Evolutionary conservation across 1,284 basidiomycete species (phyloP), one percentile per base, ranked within the genome.

Genomic region (Apiotrichum domesticum): DNA sequence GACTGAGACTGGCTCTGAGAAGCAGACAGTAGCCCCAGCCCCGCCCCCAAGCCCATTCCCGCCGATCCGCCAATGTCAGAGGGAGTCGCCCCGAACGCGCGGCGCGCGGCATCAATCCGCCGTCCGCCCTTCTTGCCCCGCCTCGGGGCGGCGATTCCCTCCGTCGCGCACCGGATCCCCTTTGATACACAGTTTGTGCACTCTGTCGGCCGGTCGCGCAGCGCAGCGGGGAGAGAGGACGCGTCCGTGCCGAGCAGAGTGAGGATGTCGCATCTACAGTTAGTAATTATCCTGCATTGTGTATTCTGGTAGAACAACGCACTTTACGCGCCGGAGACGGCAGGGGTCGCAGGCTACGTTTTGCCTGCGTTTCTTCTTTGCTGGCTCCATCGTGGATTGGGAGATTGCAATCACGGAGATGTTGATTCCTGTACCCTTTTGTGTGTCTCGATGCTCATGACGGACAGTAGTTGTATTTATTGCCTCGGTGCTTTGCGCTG

Each of bases 71-170:
- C 21, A 21, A 21, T 21, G 21, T 21, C 21, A 21, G 21, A 21
- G 21, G 21, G 21, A 21, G 21, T 21, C 21, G 21, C 21, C 21
- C 21, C 21, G 21, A 62, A 73, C 52, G 52, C 62, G 55, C 61
- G 62, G 55, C 60, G 63, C 2, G 71, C 71, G 49, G 68, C 65
- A 29, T 71, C 69, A 15, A 73, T 73, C 52, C 71, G 62, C 51
- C 59, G 63, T 3, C 71, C 70, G n/a, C 70, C 70, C 55, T 73
- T 73, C 46, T 72, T 73, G 13, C 69, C 67, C 54, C 62, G 67
- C 6, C 57, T 58, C 3, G 71, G 71, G 49, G 71, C 70, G 29
- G 67, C 51, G 29, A 73, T 73, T 53, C 66, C 64, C 29, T 68
- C 57, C 4, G 68, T 70, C 2, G 70, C 67, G 55, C 71, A 73